Base-by-base conservation (phyloP, 768 basidiomycete genomes). In the Artomyces pyxidatus region DNA sequence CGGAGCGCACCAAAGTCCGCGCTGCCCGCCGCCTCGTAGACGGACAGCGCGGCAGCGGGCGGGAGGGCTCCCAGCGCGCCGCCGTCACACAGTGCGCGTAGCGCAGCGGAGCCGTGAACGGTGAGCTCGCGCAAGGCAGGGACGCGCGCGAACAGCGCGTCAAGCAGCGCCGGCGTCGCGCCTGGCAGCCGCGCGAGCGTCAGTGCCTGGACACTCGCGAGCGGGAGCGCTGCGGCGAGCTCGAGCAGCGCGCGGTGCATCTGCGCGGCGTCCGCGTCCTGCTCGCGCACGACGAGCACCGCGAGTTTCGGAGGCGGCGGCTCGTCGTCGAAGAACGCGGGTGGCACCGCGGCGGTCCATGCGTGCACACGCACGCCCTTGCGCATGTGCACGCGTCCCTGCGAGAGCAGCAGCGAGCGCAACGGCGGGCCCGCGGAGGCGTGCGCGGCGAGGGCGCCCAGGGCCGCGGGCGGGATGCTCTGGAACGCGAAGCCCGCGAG, bases 201-300 rank as follows among this genome's bases (percentile, higher is more conserved):
- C 21, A 54, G 48, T 14, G 39, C 32, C 35, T 50, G 55, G 10
- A 56, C 53, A 21, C 48, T 45, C 17, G 50, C 45, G 21, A 51
- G 49, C 3, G 53, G 53, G 19, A 53, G 48, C 2, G 47, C 39
- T 28, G 23, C 42, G n/a, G 29, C 23, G 35, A 56, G 35, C 19
- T 54, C 49, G 32, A 46, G 28, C 19, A 56, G 42, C 22, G 47
- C 49, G 32, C 45, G 48, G 54, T 46, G 48, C 37, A 54, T 30
- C 39, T 41, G 21, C 2, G 40, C 26, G 32, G 41, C 43, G 17
- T 56, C 46, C 7, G 42, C 53, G 14, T 48, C 52, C 37, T 54
- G 52, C 29, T 49, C 54, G 35, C 52, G 53, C 16, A 52, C 38
- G 38, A 53, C 47, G 37, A 54, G 55, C 29, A 56, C 39, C 38